Base-by-base conservation (phyloP, 129 eudicot species). In the Artemisia annua region DNA sequence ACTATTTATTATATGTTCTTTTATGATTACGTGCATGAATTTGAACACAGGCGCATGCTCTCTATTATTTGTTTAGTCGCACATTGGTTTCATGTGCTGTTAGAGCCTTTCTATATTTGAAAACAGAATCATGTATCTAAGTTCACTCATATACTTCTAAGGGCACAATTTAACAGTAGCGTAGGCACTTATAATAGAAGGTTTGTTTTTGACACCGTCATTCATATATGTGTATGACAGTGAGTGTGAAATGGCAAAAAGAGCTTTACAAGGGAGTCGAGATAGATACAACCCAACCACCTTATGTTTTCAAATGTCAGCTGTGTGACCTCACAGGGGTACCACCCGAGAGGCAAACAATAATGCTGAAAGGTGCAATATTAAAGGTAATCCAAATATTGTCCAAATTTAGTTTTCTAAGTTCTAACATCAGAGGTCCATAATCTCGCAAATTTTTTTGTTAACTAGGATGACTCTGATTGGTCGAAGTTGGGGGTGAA, bases 221-320 rank as follows among this genome's bases (percentile, higher is more conserved):
- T 68, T 26, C 32, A 24, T 61, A 12, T 71, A 53, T 55, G 48
- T 32, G 70, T 60, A 63, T 76, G 69, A 64, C 91, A 94, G 98
- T 94, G 77, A 94, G 89, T 81, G 98, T 94, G 32, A 94, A 94
- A 79, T 94, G 98, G 98, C 97, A 90, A 80, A 94, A 94, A 72
- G 88, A 90, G 86, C 64, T 86, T 15, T 85, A 87, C 81, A 73
- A 83, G 0, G 86, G 72, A 69, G 93, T 94, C 80, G 98, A 94
- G 84, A 88, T 94, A 63, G 98, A 94, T 81, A 94, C 98, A 48
- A 83, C 83, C 74, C 97, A 90, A 87, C 82, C 97, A 20, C 98
- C 98, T 18, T 94, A 80, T 74, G 83, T 94, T 62, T 90, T 94
- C 85, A 94, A 94, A 72, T 87, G 96, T 46, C 98, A 90, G 87